Base-by-base conservation (phyloP, 495 filamentous ascomycete species). In the Xanthoparmelia taractica region DNA sequence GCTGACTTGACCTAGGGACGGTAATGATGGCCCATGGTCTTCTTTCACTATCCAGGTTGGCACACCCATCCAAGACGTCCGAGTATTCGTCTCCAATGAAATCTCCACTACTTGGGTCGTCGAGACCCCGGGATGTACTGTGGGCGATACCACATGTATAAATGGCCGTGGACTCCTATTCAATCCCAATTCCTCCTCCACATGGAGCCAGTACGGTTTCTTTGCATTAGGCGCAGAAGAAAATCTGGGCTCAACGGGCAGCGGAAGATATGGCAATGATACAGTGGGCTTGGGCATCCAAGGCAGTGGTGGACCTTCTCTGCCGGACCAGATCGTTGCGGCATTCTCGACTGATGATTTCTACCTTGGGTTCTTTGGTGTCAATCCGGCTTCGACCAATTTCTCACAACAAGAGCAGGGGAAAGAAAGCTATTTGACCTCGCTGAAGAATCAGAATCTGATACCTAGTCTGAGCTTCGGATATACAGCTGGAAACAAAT, bases 401-500 rank as follows among this genome's bases (percentile, higher is more conserved):
- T 82, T 82, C 69, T 76, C 70, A 25, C 66, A 65, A 20, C 71
- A 71, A 8, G 77, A 81, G 65, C 73, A 68, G 48, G 69, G 76
- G 13, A 69, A 75, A 55, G 65, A 77, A 17, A 82, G 81, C 60
- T 82, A 81, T 59, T 63, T 83, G 43, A 77, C 75, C 23, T 73
- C 75, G 0, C 67, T 85, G 18, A 79, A 75, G 64, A 69, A 78
- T 38, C 69, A 79, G 29, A 73, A 73, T 11, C 58, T 70, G 17
- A 81, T 84, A 20, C 76, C 80, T 18, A 83, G 80, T 65, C 48
- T 79, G 36, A 79, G 77, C 34, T 84, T 75, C 73, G 80, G 77
- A 41, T 85, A 84, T 70, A 85, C 82, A 18, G 82, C 81, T 23
- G 83, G 82, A 25, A 78, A 78, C 20, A 72, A 74, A 45, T 84